Evolutionary conservation across 768 basidiomycete genomes (phyloP), one percentile per base, ranked within the genome.

Genomic region (Dioszegia hungarica): DNA sequence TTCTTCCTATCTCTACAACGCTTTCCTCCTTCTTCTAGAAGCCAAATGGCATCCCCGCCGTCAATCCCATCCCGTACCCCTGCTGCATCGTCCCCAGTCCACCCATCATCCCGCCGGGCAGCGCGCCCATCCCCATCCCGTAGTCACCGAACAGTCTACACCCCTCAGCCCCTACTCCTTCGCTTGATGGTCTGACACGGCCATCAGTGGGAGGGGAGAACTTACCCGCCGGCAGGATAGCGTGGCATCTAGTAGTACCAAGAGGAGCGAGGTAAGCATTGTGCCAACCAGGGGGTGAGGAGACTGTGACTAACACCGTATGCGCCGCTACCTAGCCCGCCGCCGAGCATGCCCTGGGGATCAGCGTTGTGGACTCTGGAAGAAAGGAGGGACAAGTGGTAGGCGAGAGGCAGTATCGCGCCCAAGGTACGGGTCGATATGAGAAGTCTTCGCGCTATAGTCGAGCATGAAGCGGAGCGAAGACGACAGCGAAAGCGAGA

Each of bases 161-260:
- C 46, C 1, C 19, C 34, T 38, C 15, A 40, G 37, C 49, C 14
- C n/a, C 24, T 2, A 9, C 22, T 36, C 33, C 20, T 19, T 22
- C 31, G 9, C 34, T 48, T 31, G 20, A 38, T 28, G 36, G 8
- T 5, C 27, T 12, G 5, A 27, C 27, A 49, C 9, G 22, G 3
- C 4, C 17, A 28, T 27, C 19, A 15, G 11, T 33, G 6, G 12
- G 14, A 45, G 24, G 28, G 9, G 50, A 49, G 29, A 41, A 68
- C 70, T 67, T 47, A 72, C 70, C 70, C 70, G 47, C 70, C 70
- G 37, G 70, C 61, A 20, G 70, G 70, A 68, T 73, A 73, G 51
- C 71, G 59, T 60, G 71, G 71, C 66, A 73, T 68, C 71, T 73
- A 65, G 36, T 54, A 56, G 46, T 69, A 72, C 67, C 70, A 69